These are phyloP conservation scores for Penicillium sp. DNA, from an alignment of 2,329 filamentous ascomycete species.

Conservation along the genomic window DNA sequence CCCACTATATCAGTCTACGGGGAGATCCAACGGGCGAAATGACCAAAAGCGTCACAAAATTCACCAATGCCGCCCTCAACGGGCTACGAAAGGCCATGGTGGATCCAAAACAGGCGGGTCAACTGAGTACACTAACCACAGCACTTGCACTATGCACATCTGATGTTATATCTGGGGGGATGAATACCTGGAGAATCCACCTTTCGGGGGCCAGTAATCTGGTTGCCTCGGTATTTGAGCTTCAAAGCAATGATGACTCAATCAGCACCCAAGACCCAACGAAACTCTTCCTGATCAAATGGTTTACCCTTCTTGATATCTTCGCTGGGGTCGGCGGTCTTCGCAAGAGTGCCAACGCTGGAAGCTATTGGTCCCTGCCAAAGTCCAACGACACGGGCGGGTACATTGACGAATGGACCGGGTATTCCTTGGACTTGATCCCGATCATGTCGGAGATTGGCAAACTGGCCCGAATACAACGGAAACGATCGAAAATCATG, in stretches of 20 bases:
- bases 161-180: constrained; percentile 12
- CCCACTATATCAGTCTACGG: constrained; percentile 8
- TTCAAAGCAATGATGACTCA: constrained; percentile 1
- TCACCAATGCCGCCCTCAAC: constrained; percentile 11
- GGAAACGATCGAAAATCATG: neutral
- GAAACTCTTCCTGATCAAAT: constrained; percentile 11
- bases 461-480: constrained; percentile 5
- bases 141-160: constrained; percentile 15
- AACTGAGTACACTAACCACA: constrained; percentile 11
- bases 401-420: constrained; percentile 16
- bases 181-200: constrained; percentile 14
- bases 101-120: constrained; percentile 9
- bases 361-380: constrained; percentile 8
- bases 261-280: neutral
- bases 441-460: constrained; percentile 13
- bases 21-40: constrained; percentile 5
- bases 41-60: constrained; percentile 7
- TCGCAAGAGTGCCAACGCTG: constrained; percentile 10
- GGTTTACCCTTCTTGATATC: constrained; percentile 13
- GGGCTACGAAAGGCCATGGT: constrained; percentile 9
- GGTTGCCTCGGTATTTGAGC: constrained; percentile 5
- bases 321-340: constrained; percentile 13
- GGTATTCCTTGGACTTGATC: constrained; percentile 13
- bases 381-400: constrained; percentile 5
- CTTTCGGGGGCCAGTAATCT: constrained; percentile 12